These are phyloP conservation scores for Myxozyma udenii DNA, from an alignment of 805 yeast species.

Conservation along the genomic window DNA sequence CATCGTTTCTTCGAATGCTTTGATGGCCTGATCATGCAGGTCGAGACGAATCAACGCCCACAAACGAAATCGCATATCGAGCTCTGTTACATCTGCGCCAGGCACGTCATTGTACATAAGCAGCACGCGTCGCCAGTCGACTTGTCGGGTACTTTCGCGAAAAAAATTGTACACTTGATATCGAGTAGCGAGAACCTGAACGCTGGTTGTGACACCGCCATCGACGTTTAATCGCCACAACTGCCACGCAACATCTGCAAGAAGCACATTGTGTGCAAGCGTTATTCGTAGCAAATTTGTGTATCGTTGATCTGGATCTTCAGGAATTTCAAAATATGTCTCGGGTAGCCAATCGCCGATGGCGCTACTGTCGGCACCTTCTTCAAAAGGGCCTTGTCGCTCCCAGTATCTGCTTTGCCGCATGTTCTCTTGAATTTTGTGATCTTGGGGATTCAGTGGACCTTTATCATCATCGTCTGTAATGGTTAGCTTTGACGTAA, in stretches of 20 bases:
- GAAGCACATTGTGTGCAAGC: conserved; percentile 5
- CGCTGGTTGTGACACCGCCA: conserved; percentile 1
- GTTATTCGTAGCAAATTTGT: conserved; percentile 7
- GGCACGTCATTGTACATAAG: conserved; percentile 20
- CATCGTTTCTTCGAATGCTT: conserved; percentile 5
- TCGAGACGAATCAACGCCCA: conserved; percentile 25
- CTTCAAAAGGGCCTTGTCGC: not conserved
- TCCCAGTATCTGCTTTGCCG: not conserved
- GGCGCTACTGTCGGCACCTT: not conserved
- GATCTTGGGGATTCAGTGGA: not conserved
- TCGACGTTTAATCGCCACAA: conserved; percentile 19
- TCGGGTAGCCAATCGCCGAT: not conserved
- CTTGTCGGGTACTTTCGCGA: conserved; percentile 8
- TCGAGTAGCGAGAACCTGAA: conserved; percentile 8
- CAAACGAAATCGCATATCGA: conserved; percentile 20
- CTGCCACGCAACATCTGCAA: conserved; percentile 13
- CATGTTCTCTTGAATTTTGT: not conserved
- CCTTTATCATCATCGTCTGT: not conserved
- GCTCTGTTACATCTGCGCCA: conserved; percentile 8
- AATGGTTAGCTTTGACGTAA: too few species aligned
- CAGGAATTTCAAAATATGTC: conserved; percentile 6
- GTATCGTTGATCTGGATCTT: conserved; percentile 13
- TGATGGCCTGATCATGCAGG: conserved; percentile 3
- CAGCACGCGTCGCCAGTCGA: conserved; percentile 24
- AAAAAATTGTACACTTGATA: conserved; percentile 19